phyloP scores from a whole-genome alignment of 2,329 filamentous ascomycete species.

The Lasiodiplodia hormozganensis region DNA sequence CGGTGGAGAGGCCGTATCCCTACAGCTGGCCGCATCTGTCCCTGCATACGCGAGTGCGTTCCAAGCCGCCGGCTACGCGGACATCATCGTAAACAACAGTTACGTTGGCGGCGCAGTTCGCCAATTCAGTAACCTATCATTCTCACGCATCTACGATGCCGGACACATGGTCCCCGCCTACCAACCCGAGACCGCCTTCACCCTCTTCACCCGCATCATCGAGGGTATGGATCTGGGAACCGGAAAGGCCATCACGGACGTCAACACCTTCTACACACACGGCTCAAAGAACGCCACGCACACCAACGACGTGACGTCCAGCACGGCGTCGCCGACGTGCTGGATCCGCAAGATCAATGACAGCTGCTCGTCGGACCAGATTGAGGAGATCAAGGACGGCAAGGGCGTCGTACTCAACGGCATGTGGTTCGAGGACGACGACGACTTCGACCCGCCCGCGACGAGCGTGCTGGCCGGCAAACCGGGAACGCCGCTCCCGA shows the following conservation, averaged over 20 bases:
- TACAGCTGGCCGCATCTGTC: slow-evolving; percentile 56
- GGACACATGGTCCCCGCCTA: slow-evolving; percentile 60
- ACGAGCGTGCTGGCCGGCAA: slow-evolving; percentile 31
- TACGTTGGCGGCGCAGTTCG: slow-evolving; percentile 76
- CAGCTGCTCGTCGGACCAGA: slow-evolving; percentile 62
- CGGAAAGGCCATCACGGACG: slow-evolving; percentile 58
- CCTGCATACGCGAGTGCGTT: slow-evolving; percentile 62
- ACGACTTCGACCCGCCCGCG: slow-evolving; percentile 27
- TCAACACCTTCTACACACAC: slow-evolving; percentile 48
- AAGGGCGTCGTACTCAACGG: slow-evolving; percentile 47
- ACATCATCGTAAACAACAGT: slow-evolving; percentile 71
- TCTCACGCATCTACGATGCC: slow-evolving; percentile 59
- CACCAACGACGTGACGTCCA: slow-evolving; percentile 59
- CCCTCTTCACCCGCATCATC: slow-evolving; percentile 61
- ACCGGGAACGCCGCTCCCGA: slow-evolving; percentile 19
- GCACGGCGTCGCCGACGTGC: slow-evolving; percentile 61
- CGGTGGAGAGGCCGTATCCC: slow-evolving; percentile 76
- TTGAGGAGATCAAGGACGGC: slow-evolving; percentile 54
- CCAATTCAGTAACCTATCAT: slow-evolving; percentile 73
- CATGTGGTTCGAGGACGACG: slow-evolving; percentile 34
- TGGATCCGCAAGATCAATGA: slow-evolving; percentile 61
- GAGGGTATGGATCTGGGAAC: slow-evolving; percentile 56
- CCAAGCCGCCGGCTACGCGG: slow-evolving; percentile 71
- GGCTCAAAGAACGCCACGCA: slow-evolving; percentile 66
- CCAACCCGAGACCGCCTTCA: slow-evolving; percentile 58